Conservation (phyloP, 805 yeast species). For the Debaryomyces tyrocola region DNA sequence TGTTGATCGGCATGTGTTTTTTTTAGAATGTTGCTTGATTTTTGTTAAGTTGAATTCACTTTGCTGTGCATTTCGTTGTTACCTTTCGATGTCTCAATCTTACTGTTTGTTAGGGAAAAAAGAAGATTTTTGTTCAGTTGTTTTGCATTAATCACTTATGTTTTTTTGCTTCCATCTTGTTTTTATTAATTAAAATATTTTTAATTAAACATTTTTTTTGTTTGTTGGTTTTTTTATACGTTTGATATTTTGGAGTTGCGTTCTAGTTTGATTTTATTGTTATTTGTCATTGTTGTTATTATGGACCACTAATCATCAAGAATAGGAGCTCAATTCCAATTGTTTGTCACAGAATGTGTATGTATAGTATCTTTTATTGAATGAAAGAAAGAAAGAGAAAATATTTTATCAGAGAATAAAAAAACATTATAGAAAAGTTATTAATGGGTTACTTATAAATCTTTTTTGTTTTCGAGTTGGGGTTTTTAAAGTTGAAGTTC, state of each 20-base stretch:
- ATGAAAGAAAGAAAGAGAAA: slow-evolving; percentile 11
- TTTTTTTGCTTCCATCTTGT: slow-evolving; percentile 14
- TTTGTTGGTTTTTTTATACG: slow-evolving; percentile 12
- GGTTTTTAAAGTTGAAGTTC: slow-evolving; percentile 16
- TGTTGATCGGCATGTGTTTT: slow-evolving; percentile 4
- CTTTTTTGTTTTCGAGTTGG: slow-evolving; percentile 20
- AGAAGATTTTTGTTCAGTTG: slow-evolving; percentile 17
- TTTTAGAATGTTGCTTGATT: slow-evolving; percentile 12
- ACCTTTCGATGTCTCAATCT: slow-evolving; percentile 27
- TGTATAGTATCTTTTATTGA: slow-evolving; percentile 2
- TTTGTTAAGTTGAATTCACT: slow-evolving; percentile 10
- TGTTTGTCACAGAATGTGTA: background rate
- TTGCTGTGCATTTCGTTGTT: slow-evolving; percentile 12
- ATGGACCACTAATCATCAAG: slow-evolving; percentile 1
- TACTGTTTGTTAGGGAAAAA: slow-evolving; percentile 15
- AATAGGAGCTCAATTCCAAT: slow-evolving; percentile 1
- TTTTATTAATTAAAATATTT: slow-evolving; percentile 7
- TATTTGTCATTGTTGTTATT: background rate
- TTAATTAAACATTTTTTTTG: slow-evolving; percentile 13
- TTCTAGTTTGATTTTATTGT: slow-evolving; percentile 6
- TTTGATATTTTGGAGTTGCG: slow-evolving; percentile 5
- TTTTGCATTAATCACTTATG: slow-evolving; percentile 25
- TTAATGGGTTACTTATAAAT: slow-evolving; percentile 24
- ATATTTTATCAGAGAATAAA: slow-evolving; percentile 7
- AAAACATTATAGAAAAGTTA: slow-evolving; percentile 21